Evolutionary conservation across 2,329 filamentous ascomycete genomes (phyloP).

Genomic region (Fusarium denticulatum): DNA sequence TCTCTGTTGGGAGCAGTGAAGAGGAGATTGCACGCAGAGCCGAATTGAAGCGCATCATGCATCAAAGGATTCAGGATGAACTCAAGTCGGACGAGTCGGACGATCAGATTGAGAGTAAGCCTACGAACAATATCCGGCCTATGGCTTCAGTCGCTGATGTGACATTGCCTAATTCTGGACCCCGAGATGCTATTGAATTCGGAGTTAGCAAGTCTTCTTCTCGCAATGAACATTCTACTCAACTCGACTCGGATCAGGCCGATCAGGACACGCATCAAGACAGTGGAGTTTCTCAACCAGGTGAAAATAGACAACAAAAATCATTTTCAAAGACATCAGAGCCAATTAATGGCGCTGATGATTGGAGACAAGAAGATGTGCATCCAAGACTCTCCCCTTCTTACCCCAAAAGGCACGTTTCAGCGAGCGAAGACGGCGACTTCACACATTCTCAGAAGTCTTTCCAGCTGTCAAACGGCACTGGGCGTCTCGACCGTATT

Average conservation of each 20-base stretch:
- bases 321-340: neutral
- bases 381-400: neutral
- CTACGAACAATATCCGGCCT: conserved; percentile 39
- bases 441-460: conserved; percentile 21
- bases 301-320: neutral
- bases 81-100: conserved; percentile 58
- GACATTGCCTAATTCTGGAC: conserved; percentile 51
- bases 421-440: conserved; percentile 5
- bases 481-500: conserved; percentile 32
- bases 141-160: conserved; percentile 44
- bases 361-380: neutral
- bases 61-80: conserved; percentile 67
- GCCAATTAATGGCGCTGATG: neutral
- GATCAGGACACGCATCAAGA: neutral
- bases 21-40: conserved; percentile 65
- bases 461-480: conserved; percentile 33
- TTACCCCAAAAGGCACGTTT: neutral
- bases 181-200: conserved; percentile 62
- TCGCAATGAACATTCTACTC: neutral
- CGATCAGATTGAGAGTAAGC: conserved; percentile 46
- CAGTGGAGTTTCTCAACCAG: neutral
- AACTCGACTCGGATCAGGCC: neutral
- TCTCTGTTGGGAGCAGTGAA: conserved; percentile 57
- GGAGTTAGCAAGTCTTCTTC: conserved; percentile 30
- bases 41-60: conserved; percentile 64